Conservation (phyloP, 2,329 filamentous ascomycete genomes). For the Venturia pyrina region DNA sequence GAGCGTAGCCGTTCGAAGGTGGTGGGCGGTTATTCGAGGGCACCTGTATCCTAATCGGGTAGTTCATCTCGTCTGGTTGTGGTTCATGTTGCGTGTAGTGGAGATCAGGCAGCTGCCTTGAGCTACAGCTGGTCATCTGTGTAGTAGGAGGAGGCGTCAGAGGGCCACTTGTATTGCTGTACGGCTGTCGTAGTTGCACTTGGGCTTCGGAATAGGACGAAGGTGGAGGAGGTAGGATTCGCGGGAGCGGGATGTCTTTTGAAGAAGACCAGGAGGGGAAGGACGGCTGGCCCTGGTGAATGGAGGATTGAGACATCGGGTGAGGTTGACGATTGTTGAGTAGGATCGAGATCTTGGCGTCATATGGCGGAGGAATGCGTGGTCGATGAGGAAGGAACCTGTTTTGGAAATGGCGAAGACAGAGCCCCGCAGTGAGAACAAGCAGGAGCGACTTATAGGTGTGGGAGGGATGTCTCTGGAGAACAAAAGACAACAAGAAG, state of each 20-base stretch:
- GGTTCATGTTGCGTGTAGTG: not conserved
- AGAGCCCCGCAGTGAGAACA: not conserved
- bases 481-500: not conserved
- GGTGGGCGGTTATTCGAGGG: not conserved
- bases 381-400: slow-evolving; percentile 1
- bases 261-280: not conserved
- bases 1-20: not conserved
- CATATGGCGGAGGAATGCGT: not conserved
- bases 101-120: not conserved
- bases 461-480: not conserved
- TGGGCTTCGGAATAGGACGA: not conserved
- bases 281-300: not conserved
- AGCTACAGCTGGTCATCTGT: not conserved
- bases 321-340: not conserved
- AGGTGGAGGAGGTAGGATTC: not conserved
- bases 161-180: not conserved
- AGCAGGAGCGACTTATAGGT: not conserved
- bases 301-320: not conserved
- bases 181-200: not conserved
- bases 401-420: not conserved
- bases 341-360: not conserved
- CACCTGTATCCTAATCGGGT: not conserved
- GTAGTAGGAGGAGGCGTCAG: slow-evolving; percentile 1
- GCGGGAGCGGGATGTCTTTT: not conserved
- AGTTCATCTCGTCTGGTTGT: not conserved